phyloP scores from a whole-genome alignment of 768 basidiomycete species.

The Rhizopogon vulgaris region DNA sequence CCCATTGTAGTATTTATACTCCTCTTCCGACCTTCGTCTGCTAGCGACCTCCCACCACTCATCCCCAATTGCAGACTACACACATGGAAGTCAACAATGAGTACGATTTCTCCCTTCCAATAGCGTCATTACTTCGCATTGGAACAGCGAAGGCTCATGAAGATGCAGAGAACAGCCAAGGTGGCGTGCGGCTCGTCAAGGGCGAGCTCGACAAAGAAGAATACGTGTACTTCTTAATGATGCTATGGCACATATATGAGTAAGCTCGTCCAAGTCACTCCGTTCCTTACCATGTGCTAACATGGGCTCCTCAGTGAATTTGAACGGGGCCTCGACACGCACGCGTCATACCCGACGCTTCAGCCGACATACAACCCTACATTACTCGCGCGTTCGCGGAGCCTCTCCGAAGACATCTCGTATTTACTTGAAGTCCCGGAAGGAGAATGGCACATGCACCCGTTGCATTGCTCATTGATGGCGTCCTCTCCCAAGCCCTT shows the following conservation, averaged over 20 bases:
- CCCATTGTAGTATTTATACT: no score
- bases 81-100: background rate
- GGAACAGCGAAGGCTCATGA: slow-evolving; percentile 49
- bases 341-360: slow-evolving; percentile 56
- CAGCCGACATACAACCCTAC: slow-evolving; percentile 68
- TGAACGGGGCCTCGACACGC: slow-evolving; percentile 50
- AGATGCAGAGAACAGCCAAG: slow-evolving; percentile 48
- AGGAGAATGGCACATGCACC: slow-evolving; percentile 49
- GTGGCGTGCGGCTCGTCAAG: slow-evolving; percentile 49
- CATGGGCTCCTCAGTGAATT: slow-evolving; percentile 35
- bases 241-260: slow-evolving; percentile 78
- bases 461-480: slow-evolving; percentile 43
- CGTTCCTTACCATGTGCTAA: no score
- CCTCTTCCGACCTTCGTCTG: no score
- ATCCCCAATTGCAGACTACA: no score
- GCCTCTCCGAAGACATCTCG: slow-evolving; percentile 63
- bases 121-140: slow-evolving; percentile 32
- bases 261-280: slow-evolving; percentile 27
- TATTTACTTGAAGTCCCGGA: slow-evolving; percentile 49
- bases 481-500: slow-evolving; percentile 43
- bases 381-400: slow-evolving; percentile 54
- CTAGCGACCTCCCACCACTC: no score
- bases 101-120: slow-evolving; percentile 20
- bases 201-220: slow-evolving; percentile 57
- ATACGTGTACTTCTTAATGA: slow-evolving; percentile 66